phyloP scores from a whole-genome alignment of 2,329 filamentous ascomycete genomes.

The Pezicula carpinea region DNA sequence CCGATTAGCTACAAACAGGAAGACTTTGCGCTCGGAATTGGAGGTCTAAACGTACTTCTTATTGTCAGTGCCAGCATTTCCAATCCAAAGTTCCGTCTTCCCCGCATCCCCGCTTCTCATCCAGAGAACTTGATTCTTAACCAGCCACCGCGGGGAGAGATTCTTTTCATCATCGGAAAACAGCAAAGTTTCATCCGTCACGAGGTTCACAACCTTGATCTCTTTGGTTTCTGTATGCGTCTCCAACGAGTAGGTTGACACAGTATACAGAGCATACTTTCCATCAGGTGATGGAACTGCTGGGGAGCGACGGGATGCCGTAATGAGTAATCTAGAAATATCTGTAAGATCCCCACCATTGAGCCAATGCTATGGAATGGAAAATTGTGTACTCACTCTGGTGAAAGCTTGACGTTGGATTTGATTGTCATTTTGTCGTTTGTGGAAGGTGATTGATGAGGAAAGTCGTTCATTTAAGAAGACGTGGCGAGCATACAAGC shows the following conservation, averaged over 20 bases:
- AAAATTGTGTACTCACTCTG: not conserved
- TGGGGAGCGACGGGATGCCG: conserved; percentile 65
- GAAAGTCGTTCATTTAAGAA: too few relatives aligned
- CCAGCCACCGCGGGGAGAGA: not conserved
- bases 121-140: conserved; percentile 1
- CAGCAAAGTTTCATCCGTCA: not conserved
- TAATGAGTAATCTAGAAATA: conserved; percentile 48
- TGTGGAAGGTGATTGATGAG: too few relatives aligned
- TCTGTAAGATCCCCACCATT: too few relatives aligned
- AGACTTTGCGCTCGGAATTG: too few relatives aligned
- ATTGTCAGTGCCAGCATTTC: not conserved
- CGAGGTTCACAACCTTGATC: not conserved
- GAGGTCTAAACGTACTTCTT: too few relatives aligned
- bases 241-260: conserved; percentile 73
- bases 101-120: not conserved
- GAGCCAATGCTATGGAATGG: not conserved
- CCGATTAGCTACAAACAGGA: not conserved
- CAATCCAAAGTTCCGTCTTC: conserved; percentile 4
- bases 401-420: not conserved
- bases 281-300: conserved; percentile 62
- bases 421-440: not conserved
- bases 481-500: too few relatives aligned
- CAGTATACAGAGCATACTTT: conserved; percentile 57
- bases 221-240: not conserved
- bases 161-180: conserved; percentile 1